Percentiles rank a stretch among this genome's conserved stretches.
Conservation (phyloP, 1,284 basidiomycete species). For the Trametes pubescens region DNA sequence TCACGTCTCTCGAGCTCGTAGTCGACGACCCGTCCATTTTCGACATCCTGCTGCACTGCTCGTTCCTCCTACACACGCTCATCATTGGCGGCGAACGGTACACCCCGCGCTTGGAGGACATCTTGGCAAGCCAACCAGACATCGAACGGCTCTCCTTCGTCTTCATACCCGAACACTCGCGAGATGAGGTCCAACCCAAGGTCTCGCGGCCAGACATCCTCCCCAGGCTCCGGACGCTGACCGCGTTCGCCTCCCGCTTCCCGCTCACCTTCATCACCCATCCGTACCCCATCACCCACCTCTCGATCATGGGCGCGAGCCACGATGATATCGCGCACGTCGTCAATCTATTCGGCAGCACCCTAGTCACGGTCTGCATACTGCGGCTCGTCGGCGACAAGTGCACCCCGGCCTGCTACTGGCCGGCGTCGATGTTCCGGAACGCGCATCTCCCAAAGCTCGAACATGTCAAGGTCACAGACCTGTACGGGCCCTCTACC, state of each 20-base stretch:
- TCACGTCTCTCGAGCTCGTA: neutral
- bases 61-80: conserved; percentile 2
- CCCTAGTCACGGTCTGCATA: neutral
- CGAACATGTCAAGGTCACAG: conserved; percentile 73
- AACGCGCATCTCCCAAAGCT: conserved; percentile 73
- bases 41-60: neutral
- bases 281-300: neutral
- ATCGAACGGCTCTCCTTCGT: neutral
- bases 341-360: neutral
- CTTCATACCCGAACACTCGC: too few species aligned
- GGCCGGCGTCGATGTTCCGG: conserved; percentile 1
- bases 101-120: neutral
- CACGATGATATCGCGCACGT: conserved; percentile 8
- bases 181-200: neutral
- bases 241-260: neutral
- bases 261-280: neutral
- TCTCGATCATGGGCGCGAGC: neutral
- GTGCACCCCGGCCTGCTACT: conserved; percentile 1
- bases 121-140: neutral
- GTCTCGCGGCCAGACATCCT: neutral
- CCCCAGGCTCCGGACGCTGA: neutral
- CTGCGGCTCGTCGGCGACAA: neutral
- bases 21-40: neutral
- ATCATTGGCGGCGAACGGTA: neutral
- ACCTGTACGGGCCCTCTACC: neutral